Base-by-base conservation (phyloP, 129 eudicot species). In the Flaveria linearis region DNA sequence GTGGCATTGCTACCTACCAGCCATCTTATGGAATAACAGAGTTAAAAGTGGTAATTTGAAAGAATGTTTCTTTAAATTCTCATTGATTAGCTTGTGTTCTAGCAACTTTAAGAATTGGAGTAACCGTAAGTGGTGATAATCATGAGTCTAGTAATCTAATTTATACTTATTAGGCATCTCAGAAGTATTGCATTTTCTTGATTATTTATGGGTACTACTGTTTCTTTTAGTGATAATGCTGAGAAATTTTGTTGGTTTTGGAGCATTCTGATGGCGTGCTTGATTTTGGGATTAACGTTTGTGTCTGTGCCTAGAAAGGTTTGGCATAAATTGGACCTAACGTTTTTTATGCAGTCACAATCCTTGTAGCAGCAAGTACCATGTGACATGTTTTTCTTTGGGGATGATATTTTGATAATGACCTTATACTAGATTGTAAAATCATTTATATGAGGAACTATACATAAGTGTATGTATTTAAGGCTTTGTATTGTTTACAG, bases 1-100 rank as follows among this genome's bases (percentile, higher is more conserved):
- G 85, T 66, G 91, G 91, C 74, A 89, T 95, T 67, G 95, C 94
- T 18, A 81, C 94, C 10, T 91, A 95, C 85, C 97, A 86, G 83
- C 96, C 97, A 2, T 82, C 81, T 72, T 95, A 91, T 82, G 97
- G 98, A 61, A 73, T 85, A 74, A 57, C 70, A 71, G 95, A 86
- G 78, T 83, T 90, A 69, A 93, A 93, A 93, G 86, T 84, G 97
- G 98, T 93, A 87, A 84, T 2, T 25, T 49, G 43, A 46, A 63
- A 36, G 26, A 28, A 30, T 63, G 42, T 58, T 60, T 41, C 42
- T 9, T 14, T 22, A 47, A 46, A 7, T 47, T 62, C 46, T 26
- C 46, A 45, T 43, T 8, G 46, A 52, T 65, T 50, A 49, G 51
- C 50, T 30, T 63, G 10, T 47, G 10, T 62, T 64, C 25, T 43